A percentile compares a stretch with the other conserved stretches of the same genome.
phyloP scores from a whole-genome alignment of 306 rosid genomes.

The Cucumis melo region DNA sequence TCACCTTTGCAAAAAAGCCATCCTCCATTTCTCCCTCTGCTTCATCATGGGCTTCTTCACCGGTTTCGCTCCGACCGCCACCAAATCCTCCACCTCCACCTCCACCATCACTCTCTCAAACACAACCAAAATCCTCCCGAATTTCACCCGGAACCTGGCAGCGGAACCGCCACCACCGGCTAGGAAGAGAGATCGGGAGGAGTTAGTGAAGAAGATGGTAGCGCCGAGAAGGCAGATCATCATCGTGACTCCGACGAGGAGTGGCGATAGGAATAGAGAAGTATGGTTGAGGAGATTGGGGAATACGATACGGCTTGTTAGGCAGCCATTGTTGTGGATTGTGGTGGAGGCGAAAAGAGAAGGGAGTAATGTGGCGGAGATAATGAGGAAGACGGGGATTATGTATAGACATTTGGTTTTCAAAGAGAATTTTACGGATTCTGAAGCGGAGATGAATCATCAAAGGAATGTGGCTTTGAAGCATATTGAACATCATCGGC shows the following conservation, averaged over 20 bases:
- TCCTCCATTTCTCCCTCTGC: constrained; percentile 68
- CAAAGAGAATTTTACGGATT: constrained; percentile 53
- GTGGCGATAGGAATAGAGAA: constrained; percentile 28
- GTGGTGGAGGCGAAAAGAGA: constrained; percentile 53
- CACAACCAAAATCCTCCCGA: background rate
- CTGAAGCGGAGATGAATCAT: constrained; percentile 71
- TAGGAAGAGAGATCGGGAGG: background rate
- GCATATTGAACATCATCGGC: constrained; percentile 78
- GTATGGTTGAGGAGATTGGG: constrained; percentile 64
- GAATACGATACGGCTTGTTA: constrained; percentile 47
- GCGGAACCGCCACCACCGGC: constrained; percentile 14
- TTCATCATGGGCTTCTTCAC: constrained; percentile 85
- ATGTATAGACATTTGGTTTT: constrained; percentile 86
- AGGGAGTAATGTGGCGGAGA: constrained; percentile 29
- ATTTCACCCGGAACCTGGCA: constrained; percentile 17
- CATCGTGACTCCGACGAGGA: constrained; percentile 72
- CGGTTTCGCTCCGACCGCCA: constrained; percentile 76
- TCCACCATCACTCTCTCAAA: background rate
- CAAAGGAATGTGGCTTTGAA: constrained; percentile 74
- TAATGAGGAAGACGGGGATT: constrained; percentile 63
- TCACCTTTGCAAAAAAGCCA: constrained; percentile 77
- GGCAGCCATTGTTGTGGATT: constrained; percentile 82
- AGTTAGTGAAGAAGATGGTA: background rate
- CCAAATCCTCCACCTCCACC: constrained; percentile 27
- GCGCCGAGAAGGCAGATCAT: constrained; percentile 36